A percentile compares a stretch with the other conserved stretches of the same genome.
Evolutionary conservation across 768 basidiomycete genomes (phyloP).

Genomic region (Clitopilus hobsonii): DNA sequence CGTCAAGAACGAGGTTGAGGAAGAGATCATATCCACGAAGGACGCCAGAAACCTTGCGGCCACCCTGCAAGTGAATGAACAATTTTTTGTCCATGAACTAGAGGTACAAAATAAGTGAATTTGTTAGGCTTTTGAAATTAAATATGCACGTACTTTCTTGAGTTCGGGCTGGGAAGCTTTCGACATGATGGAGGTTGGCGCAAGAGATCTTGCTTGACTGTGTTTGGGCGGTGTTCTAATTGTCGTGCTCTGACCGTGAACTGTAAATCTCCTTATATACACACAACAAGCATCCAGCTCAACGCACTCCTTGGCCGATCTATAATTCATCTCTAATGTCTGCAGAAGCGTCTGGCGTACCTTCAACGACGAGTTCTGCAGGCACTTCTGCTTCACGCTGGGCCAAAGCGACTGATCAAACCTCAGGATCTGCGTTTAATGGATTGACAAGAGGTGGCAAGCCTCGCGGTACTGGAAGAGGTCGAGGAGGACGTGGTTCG

Average conservation of each 20-base stretch:
- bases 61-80: constrained; percentile 90
- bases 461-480: constrained; percentile 16
- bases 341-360: constrained; percentile 28
- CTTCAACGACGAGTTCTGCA: constrained; percentile 20
- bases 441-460: constrained; percentile 20
- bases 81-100: constrained; percentile 99
- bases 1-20: constrained; percentile 96
- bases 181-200: constrained; percentile 52
- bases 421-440: constrained; percentile 39
- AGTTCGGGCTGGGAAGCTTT: constrained; percentile 96
- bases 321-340: constrained; percentile 29
- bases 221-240: constrained; percentile 25
- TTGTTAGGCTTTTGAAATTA: background rate
- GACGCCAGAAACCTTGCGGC: constrained; percentile 92
- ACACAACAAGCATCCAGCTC: background rate
- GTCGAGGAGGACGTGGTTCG: constrained; percentile 29
- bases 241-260: background rate
- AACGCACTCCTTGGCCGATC: background rate
- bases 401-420: constrained; percentile 36
- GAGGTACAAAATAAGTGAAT: constrained; percentile 5
- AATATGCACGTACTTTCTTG: constrained; percentile 76
- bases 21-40: constrained; percentile 98
- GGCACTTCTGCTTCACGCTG: constrained; percentile 34
- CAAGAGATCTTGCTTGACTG: constrained; percentile 23
- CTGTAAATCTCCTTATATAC: background rate